Evolutionary conservation across 768 basidiomycete genomes (phyloP), one percentile per base, ranked within the genome.

Genomic region (Polyporus arcularius): DNA sequence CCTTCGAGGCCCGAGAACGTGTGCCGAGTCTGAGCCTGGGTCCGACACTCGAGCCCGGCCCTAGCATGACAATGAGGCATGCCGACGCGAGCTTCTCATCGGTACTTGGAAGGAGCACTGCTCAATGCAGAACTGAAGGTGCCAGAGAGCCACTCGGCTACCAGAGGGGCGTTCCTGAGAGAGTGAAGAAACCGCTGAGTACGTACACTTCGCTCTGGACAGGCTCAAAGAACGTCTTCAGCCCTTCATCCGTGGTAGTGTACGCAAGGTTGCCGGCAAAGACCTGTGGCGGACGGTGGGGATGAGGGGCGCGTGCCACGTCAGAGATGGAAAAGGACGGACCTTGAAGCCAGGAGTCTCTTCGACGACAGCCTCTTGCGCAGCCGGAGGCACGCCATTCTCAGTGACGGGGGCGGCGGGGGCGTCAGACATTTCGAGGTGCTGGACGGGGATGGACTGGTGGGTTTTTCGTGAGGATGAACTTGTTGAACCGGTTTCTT

Each of bases 211-310:
- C 92, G 80, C 79, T 85, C 76, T 85, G 81, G 73, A 93, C 88
- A 73, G 90, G 89, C 76, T 83, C 89, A 83, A 96, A 96, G 83
- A 96, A 90, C 76, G 90, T 80, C 88, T 86, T 90, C 80, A 96
- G 89, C 86, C 91, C 91, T 79, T 93, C 90, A 83, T 94, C 92
- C 82, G 90, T 92, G 68, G 92, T 94, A 73, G 87, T 82, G 78
- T 95, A 96, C 81, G 92, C 86, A 82, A 96, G 93, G 80, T 96
- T 96, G 70, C 94, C 94, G 73, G 88, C 92, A 76, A 96, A 96
- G 81, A 94, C 91, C 93, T 95, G 68, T 21, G 51, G 53, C 11
- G 49, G 53, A 55, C 12, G 10, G 53, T 62, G 55, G 55, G 40
- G 43, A 32, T 16, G 32, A 61, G 61, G 67, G 64, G 66, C 63